Base-by-base conservation (phyloP, 148 eudicot species). In the Amaranthus cruentus region DNA sequence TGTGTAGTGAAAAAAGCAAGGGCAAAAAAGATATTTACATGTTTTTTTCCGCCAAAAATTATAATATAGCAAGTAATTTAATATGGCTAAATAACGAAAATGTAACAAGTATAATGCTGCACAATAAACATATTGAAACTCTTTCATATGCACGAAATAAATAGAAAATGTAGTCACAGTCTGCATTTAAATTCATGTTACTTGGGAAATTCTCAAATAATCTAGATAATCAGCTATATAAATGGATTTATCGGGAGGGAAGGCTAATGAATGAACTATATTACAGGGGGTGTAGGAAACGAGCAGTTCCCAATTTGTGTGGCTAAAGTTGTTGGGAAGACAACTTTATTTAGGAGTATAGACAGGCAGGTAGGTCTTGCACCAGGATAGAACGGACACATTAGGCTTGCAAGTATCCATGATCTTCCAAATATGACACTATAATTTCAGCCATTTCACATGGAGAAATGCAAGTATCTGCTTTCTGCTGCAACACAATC, bases 341-440 rank as follows among this genome's bases (percentile, higher is more conserved):
- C 42, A 51, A 47, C 59, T 47, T 69, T 70, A 69, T 55, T 79
- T 13, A 4, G 65, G 46, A 28, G 51, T 69, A 74, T 42, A 43
- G 54, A 42, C 59, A 55, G 66, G 64, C 55, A 44, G 28, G 47
- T 15, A 48, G 68, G 28, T 70, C 46, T 68, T 55, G 21, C 67
- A 76, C 42, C 51, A 44, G 68, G 55, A 73, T 2, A 60, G 9
- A 3, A 3, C 2, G 53, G 63, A 42, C 28, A 46, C 15, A 42
- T 78, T 78, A 84, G 62, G 96, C 85, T 72, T 79, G 47, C 75
- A 93, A 88, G 78, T 90, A 93, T 47, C 98, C 91, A 63, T 93
- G 87, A 63, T 80, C 77, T 69, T 88, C 91, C 93, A 93, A 76
- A 82, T 87, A 90, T 2, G 89, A 83, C 60, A 87, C 73, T 75